Conservation (phyloP, 1,284 basidiomycete species). For the Puccinia coronata region DNA sequence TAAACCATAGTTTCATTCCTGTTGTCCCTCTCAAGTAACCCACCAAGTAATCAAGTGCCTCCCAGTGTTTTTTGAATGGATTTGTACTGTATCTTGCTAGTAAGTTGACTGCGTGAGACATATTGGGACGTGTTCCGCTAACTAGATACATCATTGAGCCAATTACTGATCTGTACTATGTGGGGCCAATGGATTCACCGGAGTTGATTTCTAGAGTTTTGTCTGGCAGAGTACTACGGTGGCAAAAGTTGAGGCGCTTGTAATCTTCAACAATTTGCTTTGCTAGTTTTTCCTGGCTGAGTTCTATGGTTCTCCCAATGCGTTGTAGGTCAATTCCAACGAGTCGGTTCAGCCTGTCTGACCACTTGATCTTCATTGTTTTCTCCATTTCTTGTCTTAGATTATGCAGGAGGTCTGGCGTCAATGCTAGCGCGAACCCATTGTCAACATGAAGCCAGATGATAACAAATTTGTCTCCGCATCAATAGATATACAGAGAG, state of each 20-base stretch:
- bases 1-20: not conserved
- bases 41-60: too few species aligned
- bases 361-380: conserved; percentile 16
- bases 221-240: too few species aligned
- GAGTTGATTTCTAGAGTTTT: not conserved
- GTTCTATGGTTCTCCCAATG: not conserved
- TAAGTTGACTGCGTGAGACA: conserved; percentile 1
- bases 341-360: not conserved
- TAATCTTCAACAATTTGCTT: too few species aligned
- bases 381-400: not conserved
- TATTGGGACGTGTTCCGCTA: not conserved
- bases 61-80: too few species aligned
- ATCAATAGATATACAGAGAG: too few species aligned
- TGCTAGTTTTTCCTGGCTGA: too few species aligned
- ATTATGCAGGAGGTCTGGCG: not conserved
- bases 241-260: too few species aligned
- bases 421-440: not conserved
- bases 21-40: too few species aligned
- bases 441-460: too few species aligned
- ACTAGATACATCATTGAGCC: too few species aligned
- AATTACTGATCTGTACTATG: not conserved
- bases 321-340: not conserved
- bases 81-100: too few species aligned
- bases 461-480: too few species aligned
- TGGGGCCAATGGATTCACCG: not conserved